Evolutionary conservation across 495 filamentous ascomycete species (phyloP), one percentile per base, ranked within the genome.

Genomic region (Penicillium egyptiacum): DNA sequence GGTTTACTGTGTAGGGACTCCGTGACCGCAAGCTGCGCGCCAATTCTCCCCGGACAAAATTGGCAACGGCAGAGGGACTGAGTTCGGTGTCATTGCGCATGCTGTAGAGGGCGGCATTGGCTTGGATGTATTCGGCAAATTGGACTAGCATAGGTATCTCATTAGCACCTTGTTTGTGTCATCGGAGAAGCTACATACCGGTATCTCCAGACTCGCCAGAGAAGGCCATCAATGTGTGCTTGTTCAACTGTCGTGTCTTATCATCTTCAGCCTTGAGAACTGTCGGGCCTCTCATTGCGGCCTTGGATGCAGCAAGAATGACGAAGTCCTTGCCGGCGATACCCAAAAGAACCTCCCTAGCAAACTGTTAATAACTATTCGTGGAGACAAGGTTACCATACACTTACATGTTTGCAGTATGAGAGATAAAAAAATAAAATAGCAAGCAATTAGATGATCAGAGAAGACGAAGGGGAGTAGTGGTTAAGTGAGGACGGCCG

Each of bases 321-420:
- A 91, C 92, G 77, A 96, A 99, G 83, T 99, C 94, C 81, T 93
- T 94, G 79, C 94, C 95, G 37, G 94, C 96, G 72, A 99, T 95
- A 55, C 94, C 94, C 56, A 99, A 84, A 74, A 99, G 81, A 72
- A 98, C 91, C 86, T 99, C 94, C 94, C 92, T 98, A 62, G 53
- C 53, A 61, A 56, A 55, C 53, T 62, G 61, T 73, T 28, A 73
- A 59, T 23, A 28, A 50, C 44, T 26, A 45, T 41, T 37, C 56
- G 25, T 16, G 28, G 20, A 43, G 30, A 22, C n/a, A n/a, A 53
- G 17, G 25, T 10, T 2, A 40, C 5, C 2, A 39, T 17, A 16
- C 4, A 40, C 71, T 56, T 64, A 77, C 74, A 77, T 75, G 33
- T 68, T 62, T 65, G 62, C 67, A 52, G 35, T 70, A 30, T 47